These are phyloP conservation scores for Peribolospora kevripleyi DNA, from an alignment of 768 basidiomycete genomes.

Conservation along the genomic window DNA sequence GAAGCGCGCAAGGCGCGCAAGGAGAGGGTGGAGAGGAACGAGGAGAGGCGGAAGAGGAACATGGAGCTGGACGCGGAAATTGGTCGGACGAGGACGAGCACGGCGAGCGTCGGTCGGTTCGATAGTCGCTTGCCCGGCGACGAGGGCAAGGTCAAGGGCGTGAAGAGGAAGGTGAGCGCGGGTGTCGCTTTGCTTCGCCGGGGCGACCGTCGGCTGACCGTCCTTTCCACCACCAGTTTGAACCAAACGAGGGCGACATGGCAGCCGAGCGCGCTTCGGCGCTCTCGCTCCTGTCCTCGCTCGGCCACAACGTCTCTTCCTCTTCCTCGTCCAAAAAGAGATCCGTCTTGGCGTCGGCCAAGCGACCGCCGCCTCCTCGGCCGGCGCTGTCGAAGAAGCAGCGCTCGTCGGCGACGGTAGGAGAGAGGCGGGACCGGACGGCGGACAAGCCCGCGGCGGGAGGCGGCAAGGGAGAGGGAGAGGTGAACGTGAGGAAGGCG, in stretches of 20 bases:
- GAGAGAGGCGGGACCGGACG: conserved; percentile 16
- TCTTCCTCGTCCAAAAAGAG: no score
- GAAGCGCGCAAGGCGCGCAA: conserved; percentile 56
- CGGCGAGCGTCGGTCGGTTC: conserved; percentile 82
- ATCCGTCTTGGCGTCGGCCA: no score
- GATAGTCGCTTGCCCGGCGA: conserved; percentile 78
- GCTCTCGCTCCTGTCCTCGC: conserved; percentile 45
- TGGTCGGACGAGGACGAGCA: conserved; percentile 51
- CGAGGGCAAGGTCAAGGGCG: conserved; percentile 49
- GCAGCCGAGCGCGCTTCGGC: conserved; percentile 46
- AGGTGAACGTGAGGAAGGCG: conserved; percentile 72
- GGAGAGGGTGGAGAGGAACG: conserved; percentile 59
- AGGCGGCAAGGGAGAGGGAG: conserved; percentile 21
- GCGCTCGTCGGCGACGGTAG: conserved; percentile 26
- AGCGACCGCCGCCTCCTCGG: neutral
- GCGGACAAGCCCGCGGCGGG: conserved; percentile 17
- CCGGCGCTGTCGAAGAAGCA: conserved; percentile 35
- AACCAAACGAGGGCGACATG: conserved; percentile 44
- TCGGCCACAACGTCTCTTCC: conserved; percentile 30
- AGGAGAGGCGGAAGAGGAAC: conserved; percentile 47
- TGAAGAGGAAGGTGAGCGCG: conserved; percentile 73
- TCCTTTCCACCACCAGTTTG: conserved; percentile 30
- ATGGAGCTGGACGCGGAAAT: conserved; percentile 49
- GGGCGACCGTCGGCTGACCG: neutral
- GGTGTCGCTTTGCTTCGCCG: neutral